Evolutionary conservation across 2,329 filamentous ascomycete species (phyloP), one percentile per base, ranked within the genome.

Genomic region (Colletotrichum horii): DNA sequence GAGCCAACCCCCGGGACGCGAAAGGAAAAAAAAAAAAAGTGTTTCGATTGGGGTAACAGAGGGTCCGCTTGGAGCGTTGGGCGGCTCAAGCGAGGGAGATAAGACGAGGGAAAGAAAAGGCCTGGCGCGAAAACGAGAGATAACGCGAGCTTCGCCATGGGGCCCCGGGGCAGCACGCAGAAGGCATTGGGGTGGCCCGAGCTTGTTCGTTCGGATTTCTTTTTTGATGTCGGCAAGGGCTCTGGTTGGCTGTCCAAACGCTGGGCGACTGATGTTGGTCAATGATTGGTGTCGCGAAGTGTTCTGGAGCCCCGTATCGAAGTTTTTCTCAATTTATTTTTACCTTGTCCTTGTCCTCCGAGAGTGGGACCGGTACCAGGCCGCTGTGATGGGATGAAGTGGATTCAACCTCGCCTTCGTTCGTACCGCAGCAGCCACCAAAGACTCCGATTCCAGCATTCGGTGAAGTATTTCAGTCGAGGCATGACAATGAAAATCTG

Each of bases 31-130:
- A 34, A n/a, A 22, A 61, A 61, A 69, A 52, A 28, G 65, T 61
- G 71, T 71, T 74, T 74, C 71, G 60, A 74, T 74, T 58, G 71
- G 71, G 71, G 71, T 66, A 71, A 71, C 26, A 75, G 68, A 71
- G 68, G 72, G 60, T 28, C 68, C 58, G 71, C 67, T 38, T 22
- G 48, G 71, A 48, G n/a, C 28, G 36, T 74, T 66, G 15, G 15
- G 62, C 36, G 72, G 72, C 72, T 75, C 28, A 66, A 61, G 61
- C 48, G 66, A 48, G 7, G 8, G 56, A 61, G 67, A 62, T 62
- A 70, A 52, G 55, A 62, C 24, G 11, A 43, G 30, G 66, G 43
- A 22, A 30, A 15, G 43, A 15, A 24, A 60, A 32, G 15, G 52
- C 38, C 26, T 26, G 38, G 52, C 38, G 36, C 68, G 48, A 66